Conservation (phyloP, 2,329 filamentous ascomycete species). For the Ceratocystis albifundus region DNA sequence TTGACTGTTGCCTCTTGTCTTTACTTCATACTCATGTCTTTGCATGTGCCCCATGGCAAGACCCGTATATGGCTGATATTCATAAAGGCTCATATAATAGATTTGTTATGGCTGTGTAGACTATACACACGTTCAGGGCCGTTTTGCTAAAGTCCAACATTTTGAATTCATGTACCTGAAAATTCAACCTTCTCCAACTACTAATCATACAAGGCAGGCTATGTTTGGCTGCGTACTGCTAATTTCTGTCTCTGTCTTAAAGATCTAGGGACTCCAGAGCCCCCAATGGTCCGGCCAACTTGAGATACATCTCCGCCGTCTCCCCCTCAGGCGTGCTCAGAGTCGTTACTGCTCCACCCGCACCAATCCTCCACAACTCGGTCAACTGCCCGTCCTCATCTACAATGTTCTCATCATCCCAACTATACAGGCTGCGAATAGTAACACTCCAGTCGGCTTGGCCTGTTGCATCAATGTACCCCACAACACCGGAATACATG, state of each 20-base stretch:
- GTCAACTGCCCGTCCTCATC: slow-evolving; percentile 27
- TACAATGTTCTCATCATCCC: slow-evolving; percentile 46
- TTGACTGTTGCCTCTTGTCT: not conserved
- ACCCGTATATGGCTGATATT: not conserved
- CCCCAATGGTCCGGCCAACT: slow-evolving; percentile 49
- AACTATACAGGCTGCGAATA: slow-evolving; percentile 69
- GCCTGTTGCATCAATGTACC: slow-evolving; percentile 78
- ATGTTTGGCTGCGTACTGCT: not conserved
- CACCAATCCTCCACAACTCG: slow-evolving; percentile 75
- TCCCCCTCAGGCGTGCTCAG: slow-evolving; percentile 71
- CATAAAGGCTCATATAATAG: too few species aligned
- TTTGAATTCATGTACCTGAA: not conserved
- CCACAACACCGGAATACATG: slow-evolving; percentile 78
- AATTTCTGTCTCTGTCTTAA: slow-evolving; percentile 23
- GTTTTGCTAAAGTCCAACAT: slow-evolving; percentile 7
- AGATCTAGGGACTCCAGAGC: slow-evolving; percentile 32
- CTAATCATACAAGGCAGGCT: not conserved
- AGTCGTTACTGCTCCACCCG: slow-evolving; percentile 80
- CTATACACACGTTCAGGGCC: too few species aligned
- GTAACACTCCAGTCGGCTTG: slow-evolving; percentile 84
- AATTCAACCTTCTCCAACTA: slow-evolving; percentile 6
- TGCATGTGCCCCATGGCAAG: not conserved
- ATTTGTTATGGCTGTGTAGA: too few species aligned
- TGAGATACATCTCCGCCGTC: slow-evolving; percentile 81
- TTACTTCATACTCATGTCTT: not conserved